phyloP scores from a whole-genome alignment of 75 land plant species.

The Azolla pinnata region DNA sequence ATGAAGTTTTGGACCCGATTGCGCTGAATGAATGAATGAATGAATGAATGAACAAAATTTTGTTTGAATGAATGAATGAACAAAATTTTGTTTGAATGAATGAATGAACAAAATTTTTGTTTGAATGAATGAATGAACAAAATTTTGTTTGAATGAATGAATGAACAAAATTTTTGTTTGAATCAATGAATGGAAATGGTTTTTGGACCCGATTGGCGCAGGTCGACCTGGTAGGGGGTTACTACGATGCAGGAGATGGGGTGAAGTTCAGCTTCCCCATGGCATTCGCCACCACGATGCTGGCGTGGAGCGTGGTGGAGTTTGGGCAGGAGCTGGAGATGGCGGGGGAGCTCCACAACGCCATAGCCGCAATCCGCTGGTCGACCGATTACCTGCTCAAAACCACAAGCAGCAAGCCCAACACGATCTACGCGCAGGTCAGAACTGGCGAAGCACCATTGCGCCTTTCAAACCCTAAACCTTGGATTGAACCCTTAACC shows the following conservation, averaged over 20 bases:
- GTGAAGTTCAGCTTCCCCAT: constrained; percentile 87
- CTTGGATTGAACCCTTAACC: neutral
- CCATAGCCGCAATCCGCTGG: constrained; percentile 52
- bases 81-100: too few species aligned
- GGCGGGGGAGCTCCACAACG: constrained; percentile 29
- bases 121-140: too few species aligned
- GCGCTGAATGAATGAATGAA: too few species aligned
- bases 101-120: too few species aligned
- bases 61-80: too few species aligned
- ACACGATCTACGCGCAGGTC: constrained; percentile 78
- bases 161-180: too few species aligned
- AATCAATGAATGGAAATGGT: too few species aligned
- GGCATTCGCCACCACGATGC: constrained; percentile 77
- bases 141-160: too few species aligned
- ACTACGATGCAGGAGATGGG: constrained; percentile 87
- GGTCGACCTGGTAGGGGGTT: constrained; percentile 74
- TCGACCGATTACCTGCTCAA: constrained; percentile 75
- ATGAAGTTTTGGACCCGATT: too few species aligned
- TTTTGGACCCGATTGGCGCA: too few species aligned
- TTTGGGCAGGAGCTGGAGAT: constrained; percentile 34
- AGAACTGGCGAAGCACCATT: neutral
- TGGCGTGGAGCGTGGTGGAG: constrained; percentile 72
- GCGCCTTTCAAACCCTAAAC: neutral
- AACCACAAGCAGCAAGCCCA: constrained; percentile 55
- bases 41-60: too few species aligned